Conservation (phyloP, 805 yeast genomes). For the Ascoidea asiatica region DNA sequence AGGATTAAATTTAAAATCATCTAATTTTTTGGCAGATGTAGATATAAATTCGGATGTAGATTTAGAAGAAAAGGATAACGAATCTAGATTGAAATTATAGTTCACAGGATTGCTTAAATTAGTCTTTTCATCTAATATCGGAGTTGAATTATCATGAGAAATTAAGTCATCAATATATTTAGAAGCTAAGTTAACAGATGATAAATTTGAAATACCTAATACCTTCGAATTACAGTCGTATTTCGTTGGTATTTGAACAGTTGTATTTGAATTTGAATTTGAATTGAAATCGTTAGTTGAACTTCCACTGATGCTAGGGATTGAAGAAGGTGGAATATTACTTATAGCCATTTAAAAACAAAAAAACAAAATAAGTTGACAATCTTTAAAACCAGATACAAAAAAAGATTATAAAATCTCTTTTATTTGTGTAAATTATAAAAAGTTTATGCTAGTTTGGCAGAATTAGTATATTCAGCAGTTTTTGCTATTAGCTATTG, state of each 20-base stretch:
- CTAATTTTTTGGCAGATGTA: not conserved
- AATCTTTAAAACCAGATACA: no score
- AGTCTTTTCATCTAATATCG: slow-evolving; percentile 34
- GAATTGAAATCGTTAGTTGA: no score
- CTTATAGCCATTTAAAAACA: no score
- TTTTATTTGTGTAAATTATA: no score
- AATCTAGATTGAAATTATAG: slow-evolving; percentile 49
- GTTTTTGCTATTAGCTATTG: no score
- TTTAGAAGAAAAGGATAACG: slow-evolving; percentile 26
- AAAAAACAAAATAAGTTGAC: no score
- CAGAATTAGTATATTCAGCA: no score
- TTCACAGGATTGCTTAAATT: slow-evolving; percentile 44
- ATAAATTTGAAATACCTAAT: slow-evolving; percentile 35
- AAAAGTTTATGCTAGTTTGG: no score
- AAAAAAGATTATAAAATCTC: no score
- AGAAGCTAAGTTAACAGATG: slow-evolving; percentile 46
- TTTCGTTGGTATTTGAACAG: slow-evolving; percentile 3
- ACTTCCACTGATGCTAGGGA: no score
- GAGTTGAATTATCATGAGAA: slow-evolving; percentile 44
- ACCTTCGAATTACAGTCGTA: slow-evolving; percentile 20
- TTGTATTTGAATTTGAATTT: not conserved
- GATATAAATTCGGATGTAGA: not conserved
- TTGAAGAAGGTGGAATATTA: no score
- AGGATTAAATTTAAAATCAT: slow-evolving; percentile 34
- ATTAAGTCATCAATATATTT: slow-evolving; percentile 47